These are phyloP conservation scores for Didymellaceae sp. DNA, from an alignment of 2,329 filamentous ascomycete genomes.

Conservation along the genomic window DNA sequence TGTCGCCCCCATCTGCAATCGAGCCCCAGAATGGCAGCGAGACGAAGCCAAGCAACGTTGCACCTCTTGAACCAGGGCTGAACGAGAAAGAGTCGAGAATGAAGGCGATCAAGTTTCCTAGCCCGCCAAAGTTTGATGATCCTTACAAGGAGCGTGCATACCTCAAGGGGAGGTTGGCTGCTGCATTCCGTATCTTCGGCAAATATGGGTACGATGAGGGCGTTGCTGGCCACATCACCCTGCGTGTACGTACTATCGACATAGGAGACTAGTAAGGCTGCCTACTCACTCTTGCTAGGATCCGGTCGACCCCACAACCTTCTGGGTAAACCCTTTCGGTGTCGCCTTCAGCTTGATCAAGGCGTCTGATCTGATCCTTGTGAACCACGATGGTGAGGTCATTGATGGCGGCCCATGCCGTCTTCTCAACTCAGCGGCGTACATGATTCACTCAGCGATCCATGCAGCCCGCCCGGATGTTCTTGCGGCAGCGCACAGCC, in stretches of 20 bases:
- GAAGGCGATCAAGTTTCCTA: conserved; percentile 35
- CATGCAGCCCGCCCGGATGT: conserved; percentile 66
- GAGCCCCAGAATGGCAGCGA: conserved; percentile 34
- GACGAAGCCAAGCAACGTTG: conserved; percentile 35
- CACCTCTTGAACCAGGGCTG: conserved; percentile 43
- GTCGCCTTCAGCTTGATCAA: conserved; percentile 68
- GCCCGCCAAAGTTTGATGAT: conserved; percentile 47
- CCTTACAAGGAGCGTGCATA: conserved; percentile 47
- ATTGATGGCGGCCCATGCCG: conserved; percentile 64
- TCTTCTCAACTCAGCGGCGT: conserved; percentile 56
- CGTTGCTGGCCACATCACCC: conserved; percentile 68
- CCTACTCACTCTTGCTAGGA: conserved; percentile 43
- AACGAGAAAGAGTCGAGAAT: conserved; percentile 33
- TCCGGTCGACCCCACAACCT: conserved; percentile 64
- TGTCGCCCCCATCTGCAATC: conserved; percentile 45
- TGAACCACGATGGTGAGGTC: conserved; percentile 66
- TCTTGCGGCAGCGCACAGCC: conserved; percentile 64
- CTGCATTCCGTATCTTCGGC: conserved; percentile 49
- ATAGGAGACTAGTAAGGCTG: not conserved
- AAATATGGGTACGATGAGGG: conserved; percentile 50
- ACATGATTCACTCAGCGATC: conserved; percentile 66
- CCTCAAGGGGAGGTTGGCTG: conserved; percentile 47
- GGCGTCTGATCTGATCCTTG: conserved; percentile 70
- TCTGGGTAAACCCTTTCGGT: conserved; percentile 73
- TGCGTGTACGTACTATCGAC: conserved; percentile 51